Conservation (phyloP, 305 asterid species). For the Rubia occidens region DNA sequence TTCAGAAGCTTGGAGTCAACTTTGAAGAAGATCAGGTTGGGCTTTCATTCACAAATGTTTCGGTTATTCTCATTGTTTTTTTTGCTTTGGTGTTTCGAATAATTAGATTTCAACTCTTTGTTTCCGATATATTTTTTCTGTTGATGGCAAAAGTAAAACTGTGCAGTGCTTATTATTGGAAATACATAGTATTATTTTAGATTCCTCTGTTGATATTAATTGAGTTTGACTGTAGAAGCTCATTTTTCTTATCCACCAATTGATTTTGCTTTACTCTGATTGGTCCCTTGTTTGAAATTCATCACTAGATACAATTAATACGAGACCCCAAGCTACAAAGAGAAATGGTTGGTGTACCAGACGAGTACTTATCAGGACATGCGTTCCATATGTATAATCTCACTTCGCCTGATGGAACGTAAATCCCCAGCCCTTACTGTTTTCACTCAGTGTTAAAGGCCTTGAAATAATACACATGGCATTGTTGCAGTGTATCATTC, state of each 20-base stretch:
- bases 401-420: constrained; percentile 84
- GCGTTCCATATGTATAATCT: constrained; percentile 88
- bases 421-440: constrained; percentile 20
- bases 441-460: not conserved
- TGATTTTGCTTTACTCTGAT: not conserved
- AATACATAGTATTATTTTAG: not conserved
- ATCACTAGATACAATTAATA: constrained; percentile 52
- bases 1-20: constrained; percentile 75
- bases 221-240: not conserved
- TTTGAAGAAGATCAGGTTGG: constrained; percentile 61
- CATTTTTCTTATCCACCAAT: not conserved
- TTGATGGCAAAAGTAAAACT: not conserved
- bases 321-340: constrained; percentile 74
- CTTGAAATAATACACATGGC: constrained; percentile 3
- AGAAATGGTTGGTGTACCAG: constrained; percentile 90
- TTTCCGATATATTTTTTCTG: not conserved
- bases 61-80: not conserved
- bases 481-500: constrained; percentile 32
- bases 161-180: not conserved
- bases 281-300: not conserved
- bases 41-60: not conserved
- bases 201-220: not conserved
- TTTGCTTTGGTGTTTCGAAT: not conserved
- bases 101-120: not conserved
- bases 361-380: constrained; percentile 77